Conservation (phyloP, 257 asterid species). For the Knoxia roxburghii region DNA sequence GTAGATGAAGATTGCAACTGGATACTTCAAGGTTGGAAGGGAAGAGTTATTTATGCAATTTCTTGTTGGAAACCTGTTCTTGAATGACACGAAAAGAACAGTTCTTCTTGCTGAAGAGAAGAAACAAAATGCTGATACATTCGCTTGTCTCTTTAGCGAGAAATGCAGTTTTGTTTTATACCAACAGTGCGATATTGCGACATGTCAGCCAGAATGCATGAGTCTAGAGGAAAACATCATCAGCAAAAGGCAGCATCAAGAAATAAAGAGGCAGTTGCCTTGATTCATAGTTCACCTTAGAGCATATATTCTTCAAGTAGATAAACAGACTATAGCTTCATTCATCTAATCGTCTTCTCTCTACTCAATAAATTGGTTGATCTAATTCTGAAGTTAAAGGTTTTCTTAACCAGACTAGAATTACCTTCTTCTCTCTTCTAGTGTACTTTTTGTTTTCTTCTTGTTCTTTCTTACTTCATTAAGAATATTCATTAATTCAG, state of each 20-base stretch:
- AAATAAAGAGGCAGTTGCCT: not conserved
- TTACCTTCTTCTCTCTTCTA: too few species aligned
- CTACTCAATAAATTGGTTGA: too few species aligned
- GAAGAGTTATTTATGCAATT: slow-evolving; percentile 31
- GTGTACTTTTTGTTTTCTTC: too few species aligned
- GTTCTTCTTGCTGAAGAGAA: not conserved
- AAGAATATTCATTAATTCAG: too few species aligned
- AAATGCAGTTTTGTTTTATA: too few species aligned
- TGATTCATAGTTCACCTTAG: not conserved
- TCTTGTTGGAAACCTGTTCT: slow-evolving; percentile 32
- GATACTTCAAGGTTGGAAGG: slow-evolving; percentile 44
- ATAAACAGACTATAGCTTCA: not conserved
- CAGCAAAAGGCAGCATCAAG: not conserved
- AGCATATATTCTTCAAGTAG: not conserved
- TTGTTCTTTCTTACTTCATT: too few species aligned
- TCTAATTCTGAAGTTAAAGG: too few species aligned
- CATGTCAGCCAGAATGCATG: too few species aligned
- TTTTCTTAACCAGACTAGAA: too few species aligned
- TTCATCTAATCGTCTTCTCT: too few species aligned
- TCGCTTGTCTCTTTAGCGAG: not conserved
- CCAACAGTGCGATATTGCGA: too few species aligned
- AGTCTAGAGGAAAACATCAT: too few species aligned
- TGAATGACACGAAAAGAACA: not conserved
- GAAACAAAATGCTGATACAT: not conserved
- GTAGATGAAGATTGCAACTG: slow-evolving; percentile 31